Base-by-base conservation (phyloP, 2,329 filamentous ascomycete genomes). In the Elsinoe arachidis region DNA sequence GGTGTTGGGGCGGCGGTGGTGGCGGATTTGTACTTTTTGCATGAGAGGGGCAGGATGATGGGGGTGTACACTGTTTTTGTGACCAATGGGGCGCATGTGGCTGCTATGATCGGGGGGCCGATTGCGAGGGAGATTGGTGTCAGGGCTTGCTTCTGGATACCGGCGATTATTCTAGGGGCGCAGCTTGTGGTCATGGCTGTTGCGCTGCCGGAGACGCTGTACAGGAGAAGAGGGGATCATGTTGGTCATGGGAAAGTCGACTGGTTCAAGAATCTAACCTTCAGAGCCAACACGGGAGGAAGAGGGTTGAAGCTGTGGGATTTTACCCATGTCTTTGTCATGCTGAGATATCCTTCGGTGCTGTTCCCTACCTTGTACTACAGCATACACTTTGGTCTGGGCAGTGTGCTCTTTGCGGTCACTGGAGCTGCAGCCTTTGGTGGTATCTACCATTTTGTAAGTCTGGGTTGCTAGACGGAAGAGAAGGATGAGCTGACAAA, bases 31-130 rank as follows among this genome's bases (percentile, higher is more conserved):
- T 62, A 52, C 37, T 62, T 62, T 26, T 58, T 62, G 61, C 61
- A 62, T 43, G 61, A 62, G 47, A 54, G 61, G 15, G 61, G 61
- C 3, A 46, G 58, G 33, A 60, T 55, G 54, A 60, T 60, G 59
- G 60, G 60, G n/a, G 47, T 61, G 37, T 61, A 52, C 19, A 58
- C 47, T 71, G 10, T 77, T 75, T 61, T 64, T 52, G 59, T 66
- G 19, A 64, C 63, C 26, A 67, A 66, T 43, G 64, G 64, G 14
- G 61, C 64, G 14, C 63, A 66, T 38, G 53, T 63, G 9, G 63
- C 63, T 5, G 61, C 63, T 15, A 39, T 64, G 21, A 57, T 63
- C 17, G 63, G 63, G 15, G 63, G 63, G 5, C 63, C 63, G 21
- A 60, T 63, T n/a, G 63, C 63, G 15, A 59, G 61, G 47, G 57